phyloP scores from a whole-genome alignment of 495 filamentous ascomycete species.

The Copromyces sp. region DNA sequence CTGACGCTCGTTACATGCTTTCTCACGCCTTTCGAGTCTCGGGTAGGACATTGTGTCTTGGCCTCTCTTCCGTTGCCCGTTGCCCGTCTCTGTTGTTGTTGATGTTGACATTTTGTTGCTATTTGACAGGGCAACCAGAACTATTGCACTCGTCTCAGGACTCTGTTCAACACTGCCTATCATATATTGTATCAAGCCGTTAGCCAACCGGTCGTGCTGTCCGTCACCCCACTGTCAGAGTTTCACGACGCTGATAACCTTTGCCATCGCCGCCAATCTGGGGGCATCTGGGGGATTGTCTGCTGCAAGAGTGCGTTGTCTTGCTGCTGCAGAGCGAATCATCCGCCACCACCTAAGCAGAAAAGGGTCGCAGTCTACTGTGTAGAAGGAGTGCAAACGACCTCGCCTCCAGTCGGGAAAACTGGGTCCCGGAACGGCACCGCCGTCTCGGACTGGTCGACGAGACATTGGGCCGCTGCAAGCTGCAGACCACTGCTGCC shows the following conservation, averaged over 20 bases:
- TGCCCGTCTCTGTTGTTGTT: background rate
- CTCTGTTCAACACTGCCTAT: too few species aligned
- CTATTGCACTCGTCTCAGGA: background rate
- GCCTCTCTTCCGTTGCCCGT: background rate
- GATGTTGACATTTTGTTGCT: background rate
- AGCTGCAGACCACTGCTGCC: conserved; percentile 39
- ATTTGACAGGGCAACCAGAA: background rate
- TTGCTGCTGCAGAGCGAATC: conserved; percentile 11
- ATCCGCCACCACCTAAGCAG: conserved; percentile 10
- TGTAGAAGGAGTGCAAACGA: background rate
- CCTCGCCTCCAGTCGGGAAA: conserved; percentile 8
- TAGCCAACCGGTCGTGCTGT: background rate
- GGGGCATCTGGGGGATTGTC: background rate
- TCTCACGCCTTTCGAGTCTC: background rate
- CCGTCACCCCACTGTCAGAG: background rate
- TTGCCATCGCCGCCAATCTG: background rate
- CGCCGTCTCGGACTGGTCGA: conserved; percentile 31
- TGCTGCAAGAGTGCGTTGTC: background rate
- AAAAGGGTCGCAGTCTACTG: conserved; percentile 4
- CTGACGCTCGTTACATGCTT: background rate
- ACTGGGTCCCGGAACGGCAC: conserved; percentile 22
- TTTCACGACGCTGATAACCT: background rate
- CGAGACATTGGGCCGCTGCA: conserved; percentile 40
- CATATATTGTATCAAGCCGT: background rate
- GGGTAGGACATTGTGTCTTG: background rate